Conservation (phyloP, 345 rosid species). For the Mangifera indica region DNA sequence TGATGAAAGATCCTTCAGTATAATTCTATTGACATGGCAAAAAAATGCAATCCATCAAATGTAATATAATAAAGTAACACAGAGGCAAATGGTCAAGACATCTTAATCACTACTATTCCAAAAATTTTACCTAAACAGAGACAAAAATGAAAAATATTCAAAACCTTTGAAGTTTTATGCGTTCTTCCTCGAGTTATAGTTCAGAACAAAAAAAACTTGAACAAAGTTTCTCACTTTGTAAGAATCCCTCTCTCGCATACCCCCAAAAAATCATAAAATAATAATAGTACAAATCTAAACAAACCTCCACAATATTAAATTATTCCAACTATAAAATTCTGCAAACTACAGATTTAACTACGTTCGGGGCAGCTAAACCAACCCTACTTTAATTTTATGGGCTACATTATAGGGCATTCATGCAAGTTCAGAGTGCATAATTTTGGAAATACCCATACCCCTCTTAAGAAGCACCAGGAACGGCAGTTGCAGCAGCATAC, state of each 20-base stretch:
- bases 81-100: neutral
- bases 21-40: neutral
- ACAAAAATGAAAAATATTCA: slow-evolving; percentile 6
- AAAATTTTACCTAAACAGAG: neutral
- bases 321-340: slow-evolving; percentile 48
- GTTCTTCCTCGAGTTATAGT: slow-evolving; percentile 4
- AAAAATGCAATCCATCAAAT: neutral
- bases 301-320: slow-evolving; percentile 24
- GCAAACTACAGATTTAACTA: slow-evolving; percentile 24
- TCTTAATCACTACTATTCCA: neutral
- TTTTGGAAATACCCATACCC: slow-evolving; percentile 4
- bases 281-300: slow-evolving; percentile 28
- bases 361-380: slow-evolving; percentile 24
- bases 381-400: slow-evolving; percentile 24
- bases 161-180: slow-evolving; percentile 15
- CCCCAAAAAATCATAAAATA: slow-evolving; percentile 22
- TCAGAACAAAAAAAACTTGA: neutral
- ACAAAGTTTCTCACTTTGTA: slow-evolving; percentile 12
- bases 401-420: slow-evolving; percentile 12
- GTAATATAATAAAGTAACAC: neutral
- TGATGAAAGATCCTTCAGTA: neutral
- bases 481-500: slow-evolving; percentile 56
- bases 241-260: slow-evolving; percentile 22
- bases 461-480: slow-evolving; percentile 64
- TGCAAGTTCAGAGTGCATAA: slow-evolving; percentile 24